A percentile compares a stretch with the other conserved stretches of the same genome.
Conservation (phyloP, 176 grass and related monocot species). For the Triticum timopheevii region DNA sequence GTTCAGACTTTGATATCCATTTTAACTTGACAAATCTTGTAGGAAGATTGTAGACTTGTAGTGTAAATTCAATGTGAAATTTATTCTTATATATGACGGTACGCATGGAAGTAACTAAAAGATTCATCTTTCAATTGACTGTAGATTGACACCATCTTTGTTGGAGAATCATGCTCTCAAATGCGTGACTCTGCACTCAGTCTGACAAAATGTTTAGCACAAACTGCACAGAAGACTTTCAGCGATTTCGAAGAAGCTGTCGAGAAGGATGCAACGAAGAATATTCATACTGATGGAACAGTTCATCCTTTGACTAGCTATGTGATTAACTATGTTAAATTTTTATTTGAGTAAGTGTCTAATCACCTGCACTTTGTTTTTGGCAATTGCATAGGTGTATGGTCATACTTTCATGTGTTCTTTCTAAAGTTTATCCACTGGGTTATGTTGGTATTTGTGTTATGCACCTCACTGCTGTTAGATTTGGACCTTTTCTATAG, state of each 20-base stretch:
- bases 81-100: neutral
- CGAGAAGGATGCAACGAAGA: conserved; percentile 93
- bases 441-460: conserved; percentile 10
- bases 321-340: conserved; percentile 95
- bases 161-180: conserved; percentile 69
- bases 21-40: neutral
- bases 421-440: neutral
- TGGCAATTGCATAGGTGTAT: neutral
- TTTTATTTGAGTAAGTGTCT: conserved; percentile 93
- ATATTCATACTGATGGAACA: conserved; percentile 88
- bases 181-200: conserved; percentile 68
- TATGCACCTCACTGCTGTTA: neutral
- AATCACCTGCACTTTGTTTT: neutral
- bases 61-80: neutral
- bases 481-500: neutral
- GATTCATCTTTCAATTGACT: conserved; percentile 18
- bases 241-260: conserved; percentile 93
- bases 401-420: neutral
- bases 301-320: conserved; percentile 96
- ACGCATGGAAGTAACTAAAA: neutral
- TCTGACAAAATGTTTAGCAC: conserved; percentile 78
- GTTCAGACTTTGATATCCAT: neutral
- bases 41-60: neutral
- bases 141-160: conserved; percentile 88
- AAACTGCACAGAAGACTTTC: conserved; percentile 90